A percentile compares a stretch with the other conserved stretches of the same genome.
Conservation (phyloP, 2,329 filamentous ascomycete genomes). For the Dothiorella sarmentorum region DNA sequence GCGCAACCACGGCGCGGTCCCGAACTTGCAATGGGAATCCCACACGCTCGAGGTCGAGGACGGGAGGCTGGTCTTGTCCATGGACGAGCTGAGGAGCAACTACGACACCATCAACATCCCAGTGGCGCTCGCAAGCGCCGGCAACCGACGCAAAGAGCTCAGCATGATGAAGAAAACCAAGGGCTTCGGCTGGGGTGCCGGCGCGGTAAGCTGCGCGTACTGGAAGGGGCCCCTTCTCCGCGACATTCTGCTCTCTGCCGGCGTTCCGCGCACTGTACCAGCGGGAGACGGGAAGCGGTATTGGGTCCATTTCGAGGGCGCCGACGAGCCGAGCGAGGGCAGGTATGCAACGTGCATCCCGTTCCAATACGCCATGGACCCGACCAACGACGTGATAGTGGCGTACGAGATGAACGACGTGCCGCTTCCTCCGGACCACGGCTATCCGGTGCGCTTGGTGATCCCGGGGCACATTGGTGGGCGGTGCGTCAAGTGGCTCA, state of each 20-base stretch:
- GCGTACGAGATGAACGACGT: slow-evolving; percentile 52
- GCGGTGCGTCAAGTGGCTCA: slow-evolving; percentile 56
- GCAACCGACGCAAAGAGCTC: slow-evolving; percentile 60
- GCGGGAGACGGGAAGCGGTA: slow-evolving; percentile 25
- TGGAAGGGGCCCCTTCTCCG: slow-evolving; percentile 54
- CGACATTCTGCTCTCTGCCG: slow-evolving; percentile 51
- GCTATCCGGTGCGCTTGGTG: slow-evolving; percentile 51
- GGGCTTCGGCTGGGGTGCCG: slow-evolving; percentile 59
- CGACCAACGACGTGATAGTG: slow-evolving; percentile 46
- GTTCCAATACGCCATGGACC: slow-evolving; percentile 43
- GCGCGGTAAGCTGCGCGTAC: slow-evolving; percentile 58
- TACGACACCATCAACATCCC: slow-evolving; percentile 45
- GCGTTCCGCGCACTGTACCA: slow-evolving; percentile 35
- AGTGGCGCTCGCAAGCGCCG: slow-evolving; percentile 55
- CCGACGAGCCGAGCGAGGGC: slow-evolving; percentile 44
- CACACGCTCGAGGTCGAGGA: slow-evolving; percentile 47
- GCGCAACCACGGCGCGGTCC: slow-evolving; percentile 54
- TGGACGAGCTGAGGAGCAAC: slow-evolving; percentile 44
- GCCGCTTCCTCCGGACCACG: slow-evolving; percentile 48
- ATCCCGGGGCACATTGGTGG: slow-evolving; percentile 54
- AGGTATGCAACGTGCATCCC: slow-evolving; percentile 55
- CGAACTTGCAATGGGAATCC: slow-evolving; percentile 48
- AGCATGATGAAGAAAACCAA: slow-evolving; percentile 56
- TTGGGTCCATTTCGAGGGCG: slow-evolving; percentile 52
- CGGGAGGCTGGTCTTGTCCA: slow-evolving; percentile 39